Conservation (phyloP, 1,139 yeast species). For the Hyphopichia wangnamkhiaoensis region DNA sequence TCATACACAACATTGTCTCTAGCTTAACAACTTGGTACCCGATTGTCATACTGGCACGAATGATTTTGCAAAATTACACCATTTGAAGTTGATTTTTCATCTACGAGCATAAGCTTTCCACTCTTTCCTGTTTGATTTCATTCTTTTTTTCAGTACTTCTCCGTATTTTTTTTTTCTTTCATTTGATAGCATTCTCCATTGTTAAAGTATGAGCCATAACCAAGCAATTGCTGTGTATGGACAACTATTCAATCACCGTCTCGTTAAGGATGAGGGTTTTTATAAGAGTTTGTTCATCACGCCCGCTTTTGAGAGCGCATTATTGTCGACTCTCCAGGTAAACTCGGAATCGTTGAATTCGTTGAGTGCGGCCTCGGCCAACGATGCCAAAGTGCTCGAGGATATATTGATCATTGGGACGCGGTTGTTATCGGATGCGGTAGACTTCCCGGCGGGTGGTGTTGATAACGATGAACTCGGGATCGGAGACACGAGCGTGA, state of each 20-base stretch:
- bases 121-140: too few relatives aligned
- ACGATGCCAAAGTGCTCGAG: constrained; percentile 13
- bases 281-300: constrained; percentile 27
- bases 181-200: neutral
- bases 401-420: constrained; percentile 24
- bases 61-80: too few relatives aligned
- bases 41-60: too few relatives aligned
- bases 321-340: constrained; percentile 23
- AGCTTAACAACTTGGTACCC: too few relatives aligned
- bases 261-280: constrained; percentile 21
- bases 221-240: constrained; percentile 22
- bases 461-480: constrained; percentile 13
- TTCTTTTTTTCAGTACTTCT: too few relatives aligned
- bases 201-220: constrained; percentile 12
- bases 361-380: constrained; percentile 8
- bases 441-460: constrained; percentile 11
- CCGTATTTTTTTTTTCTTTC: too few relatives aligned
- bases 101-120: too few relatives aligned
- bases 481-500: too few relatives aligned
- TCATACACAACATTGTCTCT: too few relatives aligned
- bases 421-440: constrained; percentile 19
- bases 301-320: constrained; percentile 26
- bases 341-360: constrained; percentile 17
- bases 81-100: too few relatives aligned
- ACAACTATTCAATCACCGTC: constrained; percentile 23